Evolutionary conservation across 2,329 filamentous ascomycete species (phyloP).

Genomic region (Chaetomium sp.): DNA sequence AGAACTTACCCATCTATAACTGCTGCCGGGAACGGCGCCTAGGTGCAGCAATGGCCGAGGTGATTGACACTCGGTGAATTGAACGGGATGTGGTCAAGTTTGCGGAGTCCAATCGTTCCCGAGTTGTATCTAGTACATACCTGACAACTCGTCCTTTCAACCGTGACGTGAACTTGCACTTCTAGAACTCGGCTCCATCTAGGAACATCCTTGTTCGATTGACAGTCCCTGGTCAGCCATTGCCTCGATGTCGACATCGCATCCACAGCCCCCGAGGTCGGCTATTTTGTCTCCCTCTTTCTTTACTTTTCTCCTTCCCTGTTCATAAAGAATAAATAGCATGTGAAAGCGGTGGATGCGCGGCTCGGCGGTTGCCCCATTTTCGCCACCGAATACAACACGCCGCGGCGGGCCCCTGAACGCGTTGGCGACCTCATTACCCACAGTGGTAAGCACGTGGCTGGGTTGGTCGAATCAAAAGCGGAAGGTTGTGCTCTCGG

Average conservation of each 20-base stretch:
- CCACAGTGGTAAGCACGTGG: slow-evolving; percentile 14
- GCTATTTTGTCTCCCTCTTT: not conserved
- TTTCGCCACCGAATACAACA: slow-evolving; percentile 21
- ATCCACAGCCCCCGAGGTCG: not conserved
- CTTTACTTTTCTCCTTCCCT: not conserved
- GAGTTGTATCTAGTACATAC: too few relatives aligned
- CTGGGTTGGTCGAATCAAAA: slow-evolving; percentile 19
- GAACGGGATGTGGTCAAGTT: too few relatives aligned
- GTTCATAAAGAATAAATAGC: not conserved
- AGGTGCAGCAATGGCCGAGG: too few relatives aligned
- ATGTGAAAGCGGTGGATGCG: not conserved
- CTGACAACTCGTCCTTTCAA: too few relatives aligned
- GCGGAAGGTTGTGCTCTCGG: slow-evolving; percentile 3
- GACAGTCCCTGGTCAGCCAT: too few relatives aligned
- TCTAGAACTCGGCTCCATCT: too few relatives aligned
- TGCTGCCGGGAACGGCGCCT: too few relatives aligned
- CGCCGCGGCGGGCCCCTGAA: slow-evolving; percentile 7
- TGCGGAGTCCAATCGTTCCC: too few relatives aligned
- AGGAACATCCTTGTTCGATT: not conserved
- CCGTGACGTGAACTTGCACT: too few relatives aligned
- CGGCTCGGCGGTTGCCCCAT: slow-evolving; percentile 14
- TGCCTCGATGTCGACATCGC: not conserved
- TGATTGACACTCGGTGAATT: too few relatives aligned
- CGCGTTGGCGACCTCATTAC: not conserved
- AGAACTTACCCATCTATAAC: too few relatives aligned